Percentiles rank a stretch among this genome's conserved stretches.
These are phyloP conservation scores for Suhomyces kunorum DNA, from an alignment of 1,139 yeast genomes.

Conservation along the genomic window DNA sequence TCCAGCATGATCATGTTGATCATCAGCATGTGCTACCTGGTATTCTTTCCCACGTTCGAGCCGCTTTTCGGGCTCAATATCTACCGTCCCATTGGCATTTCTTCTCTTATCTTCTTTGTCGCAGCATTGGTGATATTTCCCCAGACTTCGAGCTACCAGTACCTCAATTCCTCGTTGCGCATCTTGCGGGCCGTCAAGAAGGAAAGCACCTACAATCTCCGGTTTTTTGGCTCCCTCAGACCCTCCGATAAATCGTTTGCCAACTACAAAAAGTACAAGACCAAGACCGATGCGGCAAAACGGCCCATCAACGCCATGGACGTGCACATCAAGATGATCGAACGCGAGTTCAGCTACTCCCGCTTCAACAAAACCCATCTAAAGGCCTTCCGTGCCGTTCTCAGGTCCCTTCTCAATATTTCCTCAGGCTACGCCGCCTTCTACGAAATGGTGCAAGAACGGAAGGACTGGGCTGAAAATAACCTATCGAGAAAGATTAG, in stretches of 20 bases:
- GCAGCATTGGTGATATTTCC: constrained; percentile 31
- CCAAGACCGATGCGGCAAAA: constrained; percentile 25
- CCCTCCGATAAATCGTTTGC: constrained; percentile 32
- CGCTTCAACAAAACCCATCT: constrained; percentile 34
- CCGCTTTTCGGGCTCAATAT: constrained; percentile 27
- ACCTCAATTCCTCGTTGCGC: constrained; percentile 22
- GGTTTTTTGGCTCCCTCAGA: constrained; percentile 29
- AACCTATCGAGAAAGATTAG: constrained; percentile 19
- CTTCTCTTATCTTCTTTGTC: constrained; percentile 25
- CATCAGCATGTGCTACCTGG: constrained; percentile 29
- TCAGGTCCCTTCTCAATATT: constrained; percentile 28
- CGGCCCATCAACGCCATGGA: constrained; percentile 25
- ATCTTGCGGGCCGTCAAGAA: constrained; percentile 20
- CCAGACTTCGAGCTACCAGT: constrained; percentile 29
- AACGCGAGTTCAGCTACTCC: constrained; percentile 31
- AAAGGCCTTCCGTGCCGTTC: constrained; percentile 28
- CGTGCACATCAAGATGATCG: constrained; percentile 23
- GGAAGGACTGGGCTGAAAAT: constrained; percentile 23
- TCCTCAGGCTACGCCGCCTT: constrained; percentile 33
- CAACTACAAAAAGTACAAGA: constrained; percentile 24
- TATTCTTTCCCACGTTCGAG: constrained; percentile 30
- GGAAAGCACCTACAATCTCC: constrained; percentile 24
- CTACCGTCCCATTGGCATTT: constrained; percentile 29
- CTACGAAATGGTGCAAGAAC: constrained; percentile 33
- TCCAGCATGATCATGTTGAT: constrained; percentile 26